phyloP scores from a whole-genome alignment of 306 rosid genomes.

The Datisca glomerata region DNA sequence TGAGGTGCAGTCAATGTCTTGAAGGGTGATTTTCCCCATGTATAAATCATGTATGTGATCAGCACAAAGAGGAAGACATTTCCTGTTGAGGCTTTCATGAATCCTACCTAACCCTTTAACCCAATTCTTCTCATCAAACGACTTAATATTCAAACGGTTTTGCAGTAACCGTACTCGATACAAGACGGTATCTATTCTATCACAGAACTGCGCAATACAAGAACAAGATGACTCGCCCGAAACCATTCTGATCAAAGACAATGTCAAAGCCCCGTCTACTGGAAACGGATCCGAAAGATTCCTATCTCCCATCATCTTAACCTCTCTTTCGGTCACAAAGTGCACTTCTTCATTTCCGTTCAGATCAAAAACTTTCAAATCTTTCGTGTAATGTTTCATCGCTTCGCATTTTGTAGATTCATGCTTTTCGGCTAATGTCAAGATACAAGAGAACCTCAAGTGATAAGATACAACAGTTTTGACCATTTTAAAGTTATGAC shows the following conservation, averaged over 20 bases:
- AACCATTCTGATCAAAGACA: constrained; percentile 63
- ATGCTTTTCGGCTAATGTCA: constrained; percentile 85
- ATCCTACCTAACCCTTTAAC: constrained; percentile 58
- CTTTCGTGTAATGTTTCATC: constrained; percentile 69
- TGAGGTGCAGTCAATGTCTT: constrained; percentile 59
- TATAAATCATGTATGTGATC: constrained; percentile 59
- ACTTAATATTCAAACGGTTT: constrained; percentile 35
- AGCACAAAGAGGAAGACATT: constrained; percentile 71
- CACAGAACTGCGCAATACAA: constrained; percentile 79
- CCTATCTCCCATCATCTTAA: constrained; percentile 83
- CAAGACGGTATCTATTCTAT: constrained; percentile 32
- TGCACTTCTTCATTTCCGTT: constrained; percentile 52
- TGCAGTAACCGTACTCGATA: constrained; percentile 61
- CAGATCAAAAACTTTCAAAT: constrained; percentile 60
- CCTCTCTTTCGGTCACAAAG: constrained; percentile 80
- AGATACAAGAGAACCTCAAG: constrained; percentile 82
- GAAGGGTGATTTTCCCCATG: constrained; percentile 54
- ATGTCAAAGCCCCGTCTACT: constrained; percentile 55
- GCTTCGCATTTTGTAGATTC: constrained; percentile 72
- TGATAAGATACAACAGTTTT: constrained; percentile 75
- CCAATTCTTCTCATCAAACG: constrained; percentile 46
- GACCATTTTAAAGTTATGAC: constrained; percentile 74
- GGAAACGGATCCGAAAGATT: constrained; percentile 76
- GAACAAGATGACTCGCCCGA: constrained; percentile 46
- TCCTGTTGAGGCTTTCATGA: constrained; percentile 47